Percentiles rank a stretch among this genome's conserved stretches.
phyloP scores from a whole-genome alignment of 2,329 filamentous ascomycete genomes.

The Fusarium zealandicum region DNA sequence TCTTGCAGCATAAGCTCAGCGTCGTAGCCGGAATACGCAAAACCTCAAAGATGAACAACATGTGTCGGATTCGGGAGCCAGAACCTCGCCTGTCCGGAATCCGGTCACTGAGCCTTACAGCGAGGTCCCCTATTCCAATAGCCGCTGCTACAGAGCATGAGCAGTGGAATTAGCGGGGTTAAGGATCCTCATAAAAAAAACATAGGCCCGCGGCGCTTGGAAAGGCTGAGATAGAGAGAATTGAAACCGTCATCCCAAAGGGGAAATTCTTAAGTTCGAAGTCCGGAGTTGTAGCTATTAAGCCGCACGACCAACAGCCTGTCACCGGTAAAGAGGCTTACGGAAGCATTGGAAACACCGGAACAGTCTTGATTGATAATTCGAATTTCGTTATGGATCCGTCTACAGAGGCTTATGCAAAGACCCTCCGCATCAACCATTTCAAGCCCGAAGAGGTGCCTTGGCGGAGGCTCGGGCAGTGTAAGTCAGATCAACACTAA shows the following conservation, averaged over 20 bases:
- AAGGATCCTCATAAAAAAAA: conserved; percentile 7
- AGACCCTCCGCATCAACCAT: conserved; percentile 31
- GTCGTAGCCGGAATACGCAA: not conserved
- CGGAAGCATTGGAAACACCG: too few relatives aligned
- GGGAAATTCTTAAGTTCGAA: conserved; percentile 21
- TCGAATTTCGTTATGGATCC: conserved; percentile 20
- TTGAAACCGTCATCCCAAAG: conserved; percentile 7
- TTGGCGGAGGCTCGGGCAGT: conserved; percentile 33
- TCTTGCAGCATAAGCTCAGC: not conserved
- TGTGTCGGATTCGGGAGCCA: conserved; percentile 7
- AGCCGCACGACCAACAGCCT: not conserved
- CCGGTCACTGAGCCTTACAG: conserved; percentile 8
- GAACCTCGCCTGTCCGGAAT: conserved; percentile 11
- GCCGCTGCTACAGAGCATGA: not conserved
- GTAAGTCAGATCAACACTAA: conserved; percentile 5
- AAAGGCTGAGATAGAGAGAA: not conserved
- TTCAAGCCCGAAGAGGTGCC: conserved; percentile 34
- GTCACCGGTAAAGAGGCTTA: not conserved
- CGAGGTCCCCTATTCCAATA: not conserved
- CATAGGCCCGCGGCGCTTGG: not conserved
- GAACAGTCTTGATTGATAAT: too few relatives aligned
- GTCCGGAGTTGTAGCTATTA: conserved; percentile 5
- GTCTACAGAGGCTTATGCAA: conserved; percentile 21
- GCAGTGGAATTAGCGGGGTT: conserved; percentile 28
- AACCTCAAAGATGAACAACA: not conserved